Evolutionary conservation across 2,329 filamentous ascomycete genomes (phyloP), one percentile per base, ranked within the genome.

Genomic region (Chrysosporium keratinophilum): DNA sequence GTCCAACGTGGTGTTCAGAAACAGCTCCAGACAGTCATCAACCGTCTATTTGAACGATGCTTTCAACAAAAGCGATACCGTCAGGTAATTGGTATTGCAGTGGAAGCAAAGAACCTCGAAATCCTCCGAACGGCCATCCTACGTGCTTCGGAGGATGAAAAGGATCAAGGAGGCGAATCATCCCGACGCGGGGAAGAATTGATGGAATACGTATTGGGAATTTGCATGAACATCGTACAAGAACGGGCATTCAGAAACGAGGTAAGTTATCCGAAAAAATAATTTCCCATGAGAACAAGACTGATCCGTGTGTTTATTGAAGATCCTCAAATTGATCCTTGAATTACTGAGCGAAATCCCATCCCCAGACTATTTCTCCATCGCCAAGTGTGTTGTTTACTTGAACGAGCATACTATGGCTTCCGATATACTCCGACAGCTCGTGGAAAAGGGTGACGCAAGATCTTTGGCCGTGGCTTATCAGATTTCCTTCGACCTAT

Each of bases 151-250:
- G 82, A 90, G 48, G 88, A 94, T 60, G 88, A 89, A 70, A 88
- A 86, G 72, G 78, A 80, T 65, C 82, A 84, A 66, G 70, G 74
- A 37, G 69, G 68, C 3, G 80, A 82, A 59, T 72, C 71, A 15
- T 74, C 74, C 19, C 71, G 74, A 35, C 81, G 84, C 28, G 85
- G 88, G 15, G 90, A 97, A 67, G 91, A 97, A 67, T 74, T 98
- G 54, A 93, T 98, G 84, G 93, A 98, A 62, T 98, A 98, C 65
- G 86, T 93, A 17, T 74, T 98, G 57, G 83, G 90, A 61, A 94
- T 98, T 61, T 96, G 91, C 76, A 95, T 98, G 88, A 90, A 94
- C 58, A 85, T 97, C 57, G 89, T 98, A 15, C 93, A 97, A 71
- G 93, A 98, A 73, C 82, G 91, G 51, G 83, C 84, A 46, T 80